phyloP scores from a whole-genome alignment of 768 basidiomycete species.

The Leccinum obscurum region DNA sequence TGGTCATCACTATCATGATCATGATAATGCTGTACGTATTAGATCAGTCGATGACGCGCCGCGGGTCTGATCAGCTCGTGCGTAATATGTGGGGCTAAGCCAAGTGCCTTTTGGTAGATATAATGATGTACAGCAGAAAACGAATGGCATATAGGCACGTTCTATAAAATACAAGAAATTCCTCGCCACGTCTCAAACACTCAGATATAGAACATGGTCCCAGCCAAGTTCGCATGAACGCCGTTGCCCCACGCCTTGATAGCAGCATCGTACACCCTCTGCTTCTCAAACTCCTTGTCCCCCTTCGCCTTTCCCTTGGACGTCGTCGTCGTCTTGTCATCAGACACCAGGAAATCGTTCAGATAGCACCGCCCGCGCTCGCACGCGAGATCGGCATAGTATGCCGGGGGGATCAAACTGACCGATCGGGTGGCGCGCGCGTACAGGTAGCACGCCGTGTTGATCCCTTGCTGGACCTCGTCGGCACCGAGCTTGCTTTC shows the following conservation, averaged over 20 bases:
- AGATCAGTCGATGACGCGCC: background rate
- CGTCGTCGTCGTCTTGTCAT: slow-evolving; percentile 47
- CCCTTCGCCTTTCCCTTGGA: slow-evolving; percentile 34
- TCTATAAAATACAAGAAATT: background rate
- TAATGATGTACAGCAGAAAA: background rate
- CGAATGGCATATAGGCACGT: too few relatives aligned
- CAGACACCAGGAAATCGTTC: slow-evolving; percentile 63
- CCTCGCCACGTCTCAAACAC: background rate
- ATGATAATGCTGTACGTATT: background rate
- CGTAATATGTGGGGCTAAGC: too few relatives aligned
- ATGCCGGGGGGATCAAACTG: slow-evolving; percentile 76
- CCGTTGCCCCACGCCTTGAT: slow-evolving; percentile 51
- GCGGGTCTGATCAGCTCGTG: background rate
- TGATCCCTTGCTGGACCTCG: slow-evolving; percentile 70
- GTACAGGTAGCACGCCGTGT: slow-evolving; percentile 71
- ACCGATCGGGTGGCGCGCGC: slow-evolving; percentile 85
- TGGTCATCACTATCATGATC: background rate
- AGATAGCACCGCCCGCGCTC: slow-evolving; percentile 77
- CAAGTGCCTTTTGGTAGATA: background rate
- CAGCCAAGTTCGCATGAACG: slow-evolving; percentile 55
- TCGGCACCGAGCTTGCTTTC: slow-evolving; percentile 70
- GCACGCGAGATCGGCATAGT: slow-evolving; percentile 82
- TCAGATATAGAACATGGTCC: slow-evolving; percentile 78
- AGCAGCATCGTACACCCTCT: slow-evolving; percentile 23
- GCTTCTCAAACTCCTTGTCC: slow-evolving; percentile 32